These are phyloP conservation scores for Talaromyces proteolyticus DNA, from an alignment of 495 filamentous ascomycete genomes.

Conservation along the genomic window DNA sequence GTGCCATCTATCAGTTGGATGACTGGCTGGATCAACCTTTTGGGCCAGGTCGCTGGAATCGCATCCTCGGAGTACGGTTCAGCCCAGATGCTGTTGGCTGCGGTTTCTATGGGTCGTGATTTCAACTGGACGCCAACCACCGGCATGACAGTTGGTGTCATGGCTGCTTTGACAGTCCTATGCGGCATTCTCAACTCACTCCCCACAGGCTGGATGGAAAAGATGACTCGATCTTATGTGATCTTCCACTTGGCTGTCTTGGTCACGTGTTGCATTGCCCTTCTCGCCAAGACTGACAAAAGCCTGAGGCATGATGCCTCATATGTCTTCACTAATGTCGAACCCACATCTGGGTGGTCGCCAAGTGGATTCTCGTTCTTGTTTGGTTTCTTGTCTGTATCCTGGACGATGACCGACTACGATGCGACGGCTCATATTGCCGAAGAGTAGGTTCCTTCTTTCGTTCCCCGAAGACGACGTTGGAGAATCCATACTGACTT, in stretches of 20 bases:
- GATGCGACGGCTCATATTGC: conserved; percentile 57
- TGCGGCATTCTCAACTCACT: conserved; percentile 54
- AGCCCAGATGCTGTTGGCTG: conserved; percentile 62
- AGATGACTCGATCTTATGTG: conserved; percentile 58
- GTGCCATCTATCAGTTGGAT: conserved; percentile 35
- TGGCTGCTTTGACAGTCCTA: conserved; percentile 51
- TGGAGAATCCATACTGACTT: background rate
- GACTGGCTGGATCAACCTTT: conserved; percentile 63
- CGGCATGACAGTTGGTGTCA: conserved; percentile 50
- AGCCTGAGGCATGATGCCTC: conserved; percentile 42
- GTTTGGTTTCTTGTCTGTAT: conserved; percentile 63
- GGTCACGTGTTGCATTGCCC: conserved; percentile 50
- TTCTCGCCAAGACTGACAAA: conserved; percentile 52
- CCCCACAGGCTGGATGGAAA: conserved; percentile 55
- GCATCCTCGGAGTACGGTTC: conserved; percentile 64
- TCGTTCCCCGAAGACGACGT: background rate
- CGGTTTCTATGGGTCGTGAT: conserved; percentile 54
- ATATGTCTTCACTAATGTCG: conserved; percentile 61
- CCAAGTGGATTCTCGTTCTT: conserved; percentile 62
- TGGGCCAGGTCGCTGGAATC: conserved; percentile 59
- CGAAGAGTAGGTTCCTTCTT: conserved; percentile 36
- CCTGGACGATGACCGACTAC: conserved; percentile 58
- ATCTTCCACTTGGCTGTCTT: conserved; percentile 59
- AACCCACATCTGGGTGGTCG: conserved; percentile 54
- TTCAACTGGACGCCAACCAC: conserved; percentile 49